Evolutionary conservation across 2,329 filamentous ascomycete genomes (phyloP).

Genomic region (Phialocephala sp.): DNA sequence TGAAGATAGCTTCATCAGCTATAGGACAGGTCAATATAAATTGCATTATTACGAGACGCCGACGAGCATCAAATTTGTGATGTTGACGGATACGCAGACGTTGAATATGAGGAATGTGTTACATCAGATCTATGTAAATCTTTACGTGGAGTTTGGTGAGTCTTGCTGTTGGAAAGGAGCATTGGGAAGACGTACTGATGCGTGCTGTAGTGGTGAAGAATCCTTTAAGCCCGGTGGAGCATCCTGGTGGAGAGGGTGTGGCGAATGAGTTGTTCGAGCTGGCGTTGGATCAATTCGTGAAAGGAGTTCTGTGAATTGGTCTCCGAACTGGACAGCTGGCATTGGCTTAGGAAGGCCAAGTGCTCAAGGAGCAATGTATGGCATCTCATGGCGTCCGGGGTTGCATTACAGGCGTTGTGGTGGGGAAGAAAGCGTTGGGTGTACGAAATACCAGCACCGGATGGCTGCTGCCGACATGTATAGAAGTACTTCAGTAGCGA

Average conservation of each 20-base stretch:
- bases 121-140: constrained; percentile 97
- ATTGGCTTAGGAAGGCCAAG: constrained; percentile 1
- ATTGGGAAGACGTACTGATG: constrained; percentile 9
- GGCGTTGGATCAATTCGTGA: constrained; percentile 78
- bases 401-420: constrained; percentile 34
- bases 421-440: constrained; percentile 9
- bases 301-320: constrained; percentile 56
- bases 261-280: constrained; percentile 74
- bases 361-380: constrained; percentile 2
- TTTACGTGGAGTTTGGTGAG: constrained; percentile 93
- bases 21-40: constrained; percentile 93
- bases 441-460: constrained; percentile 20
- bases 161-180: constrained; percentile 24
- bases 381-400: constrained; percentile 31
- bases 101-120: constrained; percentile 92
- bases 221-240: constrained; percentile 70
- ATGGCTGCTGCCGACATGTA: constrained; percentile 1
- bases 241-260: constrained; percentile 71
- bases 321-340: not conserved
- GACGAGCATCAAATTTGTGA: constrained; percentile 92
- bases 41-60: constrained; percentile 99
- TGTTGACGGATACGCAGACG: constrained; percentile 90
- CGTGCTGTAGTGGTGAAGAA: constrained; percentile 69
- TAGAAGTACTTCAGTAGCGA: not conserved
- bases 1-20: constrained; percentile 93